Percentiles rank a stretch among this genome's conserved stretches.
Evolutionary conservation across 2,329 filamentous ascomycete genomes (phyloP).

Genomic region (Aspergillus fischeri): DNA sequence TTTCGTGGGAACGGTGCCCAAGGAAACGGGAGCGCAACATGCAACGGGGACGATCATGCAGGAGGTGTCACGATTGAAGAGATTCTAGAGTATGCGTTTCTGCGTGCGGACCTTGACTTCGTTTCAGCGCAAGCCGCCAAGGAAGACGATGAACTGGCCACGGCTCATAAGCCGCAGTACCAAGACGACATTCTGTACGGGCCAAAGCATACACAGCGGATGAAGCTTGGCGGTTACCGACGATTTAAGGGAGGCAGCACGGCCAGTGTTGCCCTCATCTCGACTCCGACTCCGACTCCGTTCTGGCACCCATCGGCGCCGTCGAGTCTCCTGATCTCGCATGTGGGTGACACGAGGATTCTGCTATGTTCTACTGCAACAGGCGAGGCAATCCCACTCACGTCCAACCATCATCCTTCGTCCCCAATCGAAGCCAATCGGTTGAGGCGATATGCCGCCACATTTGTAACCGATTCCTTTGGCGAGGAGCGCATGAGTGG

Average conservation of each 20-base stretch:
- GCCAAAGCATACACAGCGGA: conserved; percentile 45
- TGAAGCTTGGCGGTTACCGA: conserved; percentile 64
- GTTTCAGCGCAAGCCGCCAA: conserved; percentile 83
- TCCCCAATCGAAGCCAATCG: conserved; percentile 77
- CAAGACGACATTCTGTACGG: conserved; percentile 75
- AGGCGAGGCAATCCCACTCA: conserved; percentile 74
- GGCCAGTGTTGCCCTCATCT: conserved; percentile 82
- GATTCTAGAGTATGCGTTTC: conserved; percentile 83
- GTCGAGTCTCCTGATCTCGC: conserved; percentile 77
- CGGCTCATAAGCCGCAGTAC: conserved; percentile 75
- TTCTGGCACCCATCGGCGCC: conserved; percentile 92
- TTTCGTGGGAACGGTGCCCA: conserved; percentile 28
- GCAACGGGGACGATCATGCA: conserved; percentile 21
- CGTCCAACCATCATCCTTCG: conserved; percentile 89
- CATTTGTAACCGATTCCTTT: conserved; percentile 92
- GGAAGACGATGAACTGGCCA: conserved; percentile 65
- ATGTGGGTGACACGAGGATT: conserved; percentile 90
- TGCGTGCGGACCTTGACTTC: conserved; percentile 92
- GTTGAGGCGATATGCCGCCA: conserved; percentile 77
- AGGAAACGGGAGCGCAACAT: conserved; percentile 29
- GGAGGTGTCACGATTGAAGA: conserved; percentile 42
- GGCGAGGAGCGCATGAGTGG: conserved; percentile 94
- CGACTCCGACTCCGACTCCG: conserved; percentile 82
- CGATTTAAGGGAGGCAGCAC: conserved; percentile 94
- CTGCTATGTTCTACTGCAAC: conserved; percentile 83